Conservation (phyloP, 2,329 filamentous ascomycete genomes). For the Bipolaris cookei region DNA sequence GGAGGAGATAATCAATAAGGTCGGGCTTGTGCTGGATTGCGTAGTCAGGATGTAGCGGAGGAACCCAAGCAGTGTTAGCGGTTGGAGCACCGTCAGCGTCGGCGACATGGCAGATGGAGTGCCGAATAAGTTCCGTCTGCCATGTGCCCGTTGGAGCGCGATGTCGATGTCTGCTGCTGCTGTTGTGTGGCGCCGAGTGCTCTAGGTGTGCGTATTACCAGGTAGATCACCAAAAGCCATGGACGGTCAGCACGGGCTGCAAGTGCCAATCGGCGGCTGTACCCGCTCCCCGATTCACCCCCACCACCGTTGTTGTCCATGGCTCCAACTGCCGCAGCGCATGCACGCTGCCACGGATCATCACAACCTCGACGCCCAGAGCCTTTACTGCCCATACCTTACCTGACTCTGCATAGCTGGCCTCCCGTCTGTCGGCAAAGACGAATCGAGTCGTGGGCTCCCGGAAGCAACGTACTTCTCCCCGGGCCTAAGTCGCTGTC, state of each 20-base stretch:
- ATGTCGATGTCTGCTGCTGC: constrained; percentile 9
- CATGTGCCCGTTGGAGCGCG: constrained; percentile 15
- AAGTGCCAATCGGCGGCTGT: constrained; percentile 13
- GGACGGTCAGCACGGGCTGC: not conserved
- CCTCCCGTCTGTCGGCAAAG: constrained; percentile 21
- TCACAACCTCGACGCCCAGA: constrained; percentile 28
- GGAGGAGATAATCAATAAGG: constrained; percentile 74
- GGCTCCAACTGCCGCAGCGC: constrained; percentile 15
- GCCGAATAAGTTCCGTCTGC: constrained; percentile 5
- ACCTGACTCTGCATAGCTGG: constrained; percentile 36
- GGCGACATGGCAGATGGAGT: constrained; percentile 22
- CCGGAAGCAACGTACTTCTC: constrained; percentile 24
- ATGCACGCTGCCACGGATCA: constrained; percentile 33
- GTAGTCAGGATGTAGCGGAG: constrained; percentile 68
- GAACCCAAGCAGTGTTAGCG: constrained; percentile 56
- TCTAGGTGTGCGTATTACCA: not conserved
- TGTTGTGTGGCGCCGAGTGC: constrained; percentile 2
- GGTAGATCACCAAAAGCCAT: not conserved
- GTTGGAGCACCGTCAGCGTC: constrained; percentile 49
- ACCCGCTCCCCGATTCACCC: constrained; percentile 15
- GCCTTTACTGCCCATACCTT: constrained; percentile 23
- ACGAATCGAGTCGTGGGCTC: constrained; percentile 17
- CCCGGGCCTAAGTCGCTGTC: constrained; percentile 22
- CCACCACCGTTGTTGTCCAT: constrained; percentile 16
- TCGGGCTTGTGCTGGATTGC: constrained; percentile 58